Base-by-base conservation (phyloP, 768 basidiomycete genomes). In the Mycena sanguinolenta region DNA sequence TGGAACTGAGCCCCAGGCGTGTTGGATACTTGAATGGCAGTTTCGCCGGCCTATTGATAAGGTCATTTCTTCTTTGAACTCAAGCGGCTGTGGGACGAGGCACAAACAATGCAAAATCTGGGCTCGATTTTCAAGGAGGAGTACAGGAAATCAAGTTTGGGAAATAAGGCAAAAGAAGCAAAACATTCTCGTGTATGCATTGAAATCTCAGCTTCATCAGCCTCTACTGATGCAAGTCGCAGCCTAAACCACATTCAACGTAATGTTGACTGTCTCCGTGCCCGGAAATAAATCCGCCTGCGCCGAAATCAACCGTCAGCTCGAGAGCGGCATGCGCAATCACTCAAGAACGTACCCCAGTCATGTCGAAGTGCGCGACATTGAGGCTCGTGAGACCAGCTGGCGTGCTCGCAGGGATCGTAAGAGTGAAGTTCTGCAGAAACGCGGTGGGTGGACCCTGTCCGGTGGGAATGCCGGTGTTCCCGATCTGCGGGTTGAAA, bases 331-430 rank as follows among this genome's bases (percentile, higher is more conserved):
- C 50, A 36, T 53, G 36, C n/a, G n/a, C n/a, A n/a, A n/a, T n/a
- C n/a, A n/a, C n/a, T n/a, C 27, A 63, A 63, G 50, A 63, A 63
- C 61, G 50, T 36, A 63, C 61, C 61, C 61, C 61, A 23, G 38
- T 23, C 2, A 63, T 49, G 61, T 52, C 50, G 49, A 63, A 63
- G 52, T 63, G 61, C 34, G 61, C 61, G 50, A 63, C 61, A 53
- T 63, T 63, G 34, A 63, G 61, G 61, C 61, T 39, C 61, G 39
- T 63, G 61, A 53, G 61, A 28, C 61, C 61, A 36, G 61, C 27
- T 38, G 49, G 50, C 36, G 61, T 53, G 61, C 23, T 28, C 49
- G 49, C 50, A 34, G 61, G 61, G 50, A 63, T 63, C 52, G 61
- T 63, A 63, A 63, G 49, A n/a, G 42, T 42, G 42, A 39, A 30